Conservation (phyloP, 768 basidiomycete species). For the Suillus variegatus region DNA sequence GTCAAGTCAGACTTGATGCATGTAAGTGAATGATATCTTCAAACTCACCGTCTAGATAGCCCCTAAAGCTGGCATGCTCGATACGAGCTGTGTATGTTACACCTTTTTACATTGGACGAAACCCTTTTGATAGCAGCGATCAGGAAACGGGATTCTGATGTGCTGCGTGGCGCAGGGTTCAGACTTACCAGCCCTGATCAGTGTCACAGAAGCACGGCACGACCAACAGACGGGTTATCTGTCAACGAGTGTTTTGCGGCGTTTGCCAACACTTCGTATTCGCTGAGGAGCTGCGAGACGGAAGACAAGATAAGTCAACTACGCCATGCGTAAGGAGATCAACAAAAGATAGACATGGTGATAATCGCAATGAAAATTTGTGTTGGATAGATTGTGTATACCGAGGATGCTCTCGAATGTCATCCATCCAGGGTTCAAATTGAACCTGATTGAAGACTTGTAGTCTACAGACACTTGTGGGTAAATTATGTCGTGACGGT, state of each 20-base stretch:
- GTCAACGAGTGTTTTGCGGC: not conserved
- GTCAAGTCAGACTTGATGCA: not conserved
- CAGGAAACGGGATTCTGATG: not conserved
- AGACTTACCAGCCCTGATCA: not conserved
- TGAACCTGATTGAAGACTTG: not conserved
- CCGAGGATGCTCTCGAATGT: not conserved
- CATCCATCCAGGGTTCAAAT: not conserved
- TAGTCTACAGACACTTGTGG: not conserved
- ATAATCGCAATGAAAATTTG: not conserved
- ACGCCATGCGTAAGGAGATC: not conserved
- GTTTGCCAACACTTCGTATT: not conserved
- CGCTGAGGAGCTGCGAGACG: not conserved
- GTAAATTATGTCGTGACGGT: not conserved
- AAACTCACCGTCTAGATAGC: not conserved
- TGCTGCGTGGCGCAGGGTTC: not conserved
- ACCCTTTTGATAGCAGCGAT: not conserved
- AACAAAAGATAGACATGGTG: not conserved
- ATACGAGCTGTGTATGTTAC: not conserved
- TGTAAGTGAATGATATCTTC: not conserved
- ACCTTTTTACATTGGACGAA: not conserved
- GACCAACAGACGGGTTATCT: not conserved
- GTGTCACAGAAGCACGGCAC: not conserved
- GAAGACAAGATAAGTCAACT: not conserved
- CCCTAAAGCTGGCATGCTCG: not conserved
- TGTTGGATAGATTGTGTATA: not conserved